phyloP scores from a whole-genome alignment of 2,329 filamentous ascomycete genomes.

The Epichloe aotearoae region DNA sequence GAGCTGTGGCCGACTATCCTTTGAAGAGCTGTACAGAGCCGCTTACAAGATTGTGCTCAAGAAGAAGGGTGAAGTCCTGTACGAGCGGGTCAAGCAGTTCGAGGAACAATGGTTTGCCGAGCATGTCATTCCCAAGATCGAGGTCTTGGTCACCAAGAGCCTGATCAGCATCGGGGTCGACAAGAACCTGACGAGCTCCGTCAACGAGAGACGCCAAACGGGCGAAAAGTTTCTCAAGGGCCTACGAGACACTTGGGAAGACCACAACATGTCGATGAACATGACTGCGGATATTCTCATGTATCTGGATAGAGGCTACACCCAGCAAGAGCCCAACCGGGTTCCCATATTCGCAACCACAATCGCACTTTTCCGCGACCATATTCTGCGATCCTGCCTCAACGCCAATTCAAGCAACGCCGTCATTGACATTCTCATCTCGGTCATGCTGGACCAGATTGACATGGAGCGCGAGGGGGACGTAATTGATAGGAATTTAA shows the following conservation, averaged over 20 bases:
- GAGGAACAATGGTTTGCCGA: slow-evolving; percentile 70
- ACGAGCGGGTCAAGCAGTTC: slow-evolving; percentile 66
- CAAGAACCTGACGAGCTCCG: slow-evolving; percentile 43
- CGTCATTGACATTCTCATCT: slow-evolving; percentile 65
- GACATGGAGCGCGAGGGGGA: slow-evolving; percentile 86
- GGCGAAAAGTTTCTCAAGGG: slow-evolving; percentile 74
- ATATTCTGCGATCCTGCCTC: slow-evolving; percentile 56
- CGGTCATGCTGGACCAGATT: slow-evolving; percentile 79
- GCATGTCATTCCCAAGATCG: slow-evolving; percentile 59
- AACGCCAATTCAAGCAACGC: slow-evolving; percentile 29
- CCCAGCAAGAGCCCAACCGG: slow-evolving; percentile 47
- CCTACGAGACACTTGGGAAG: slow-evolving; percentile 68
- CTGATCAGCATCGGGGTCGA: slow-evolving; percentile 49
- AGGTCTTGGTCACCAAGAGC: slow-evolving; percentile 55
- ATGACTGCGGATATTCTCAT: slow-evolving; percentile 95
- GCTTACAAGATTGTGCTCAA: slow-evolving; percentile 88
- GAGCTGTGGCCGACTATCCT: slow-evolving; percentile 79
- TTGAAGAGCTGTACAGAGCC: slow-evolving; percentile 88
- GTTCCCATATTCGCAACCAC: slow-evolving; percentile 73
- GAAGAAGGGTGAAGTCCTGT: slow-evolving; percentile 72
- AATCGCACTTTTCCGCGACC: slow-evolving; percentile 79
- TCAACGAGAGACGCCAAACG: slow-evolving; percentile 63
- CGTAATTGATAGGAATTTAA: slow-evolving; percentile 67
- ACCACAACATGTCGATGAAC: slow-evolving; percentile 85
- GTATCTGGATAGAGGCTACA: slow-evolving; percentile 88